Conservation (phyloP, 73 alveolate genomes). For the Uronychia setigera region DNA sequence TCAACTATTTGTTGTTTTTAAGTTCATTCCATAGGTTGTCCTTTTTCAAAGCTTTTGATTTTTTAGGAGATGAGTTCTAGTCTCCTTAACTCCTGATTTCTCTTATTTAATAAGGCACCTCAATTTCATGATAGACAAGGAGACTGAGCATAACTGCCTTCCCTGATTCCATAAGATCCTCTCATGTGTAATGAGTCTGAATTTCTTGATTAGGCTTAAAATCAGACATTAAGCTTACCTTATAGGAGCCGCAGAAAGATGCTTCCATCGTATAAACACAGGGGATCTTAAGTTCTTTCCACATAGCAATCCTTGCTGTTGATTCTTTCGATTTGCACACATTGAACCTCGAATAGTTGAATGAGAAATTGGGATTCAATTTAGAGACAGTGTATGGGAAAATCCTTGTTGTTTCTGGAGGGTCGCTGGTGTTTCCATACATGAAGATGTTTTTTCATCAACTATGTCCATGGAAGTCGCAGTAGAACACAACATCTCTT, state of each 20-base stretch:
- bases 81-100: neutral
- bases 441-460: constrained; percentile 54
- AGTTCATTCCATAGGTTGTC: neutral
- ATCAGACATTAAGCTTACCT: constrained; percentile 52
- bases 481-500: constrained; percentile 68
- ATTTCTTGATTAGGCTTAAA: neutral
- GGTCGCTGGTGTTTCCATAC: constrained; percentile 66
- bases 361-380: constrained; percentile 76
- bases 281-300: constrained; percentile 84
- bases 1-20: neutral
- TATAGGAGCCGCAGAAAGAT: constrained; percentile 89
- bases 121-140: neutral
- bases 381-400: constrained; percentile 86
- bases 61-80: neutral
- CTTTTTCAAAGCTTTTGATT: neutral
- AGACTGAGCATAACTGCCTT: neutral
- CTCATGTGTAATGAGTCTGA: neutral
- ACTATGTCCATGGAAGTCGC: constrained; percentile 89
- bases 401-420: constrained; percentile 78
- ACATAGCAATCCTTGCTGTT: constrained; percentile 96
- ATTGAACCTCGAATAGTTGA: constrained; percentile 79
- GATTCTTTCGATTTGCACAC: constrained; percentile 86
- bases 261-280: constrained; percentile 95
- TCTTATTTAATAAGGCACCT: neutral
- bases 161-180: neutral